A percentile compares a stretch with the other conserved stretches of the same genome.
These are phyloP conservation scores for Blastocystis sp. DNA, from an alignment of 352 stramenopile genomes.

Conservation along the genomic window DNA sequence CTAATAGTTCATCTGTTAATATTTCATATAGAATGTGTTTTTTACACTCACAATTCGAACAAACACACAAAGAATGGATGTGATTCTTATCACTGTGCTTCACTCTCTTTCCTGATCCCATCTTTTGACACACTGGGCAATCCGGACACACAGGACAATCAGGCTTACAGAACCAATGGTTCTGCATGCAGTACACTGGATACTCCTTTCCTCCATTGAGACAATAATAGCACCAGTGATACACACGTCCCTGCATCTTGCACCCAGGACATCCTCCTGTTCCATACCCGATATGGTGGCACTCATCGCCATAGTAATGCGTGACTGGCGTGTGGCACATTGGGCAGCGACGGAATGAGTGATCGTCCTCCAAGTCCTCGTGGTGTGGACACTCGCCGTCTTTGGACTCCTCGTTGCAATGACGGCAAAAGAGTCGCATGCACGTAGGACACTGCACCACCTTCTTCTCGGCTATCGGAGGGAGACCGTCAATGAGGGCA, in stretches of 20 bases:
- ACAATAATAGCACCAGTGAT: slow-evolving; percentile 63
- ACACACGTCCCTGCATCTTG: slow-evolving; percentile 37
- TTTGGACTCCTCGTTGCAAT: slow-evolving; percentile 56
- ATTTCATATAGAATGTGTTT: no score
- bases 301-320: slow-evolving; percentile 61
- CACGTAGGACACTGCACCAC: slow-evolving; percentile 35
- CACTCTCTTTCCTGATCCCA: neutral
- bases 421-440: slow-evolving; percentile 42
- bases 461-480: slow-evolving; percentile 20
- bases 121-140: slow-evolving; percentile 18
- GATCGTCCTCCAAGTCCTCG: slow-evolving; percentile 53
- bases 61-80: neutral
- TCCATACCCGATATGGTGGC: slow-evolving; percentile 60
- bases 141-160: slow-evolving; percentile 56
- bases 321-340: slow-evolving; percentile 60
- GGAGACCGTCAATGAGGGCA: slow-evolving; percentile 33
- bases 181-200: slow-evolving; percentile 60
- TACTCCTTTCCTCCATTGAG: slow-evolving; percentile 56
- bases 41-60: no score
- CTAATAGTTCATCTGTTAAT: no score
- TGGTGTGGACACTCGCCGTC: slow-evolving; percentile 47
- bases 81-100: slow-evolving; percentile 53
- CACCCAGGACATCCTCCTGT: slow-evolving; percentile 15
- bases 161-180: slow-evolving; percentile 56
- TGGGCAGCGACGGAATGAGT: slow-evolving; percentile 40